Evolutionary conservation across 164 flowering plant genomes (phyloP).

Genomic region (Cinnamomum chago): DNA sequence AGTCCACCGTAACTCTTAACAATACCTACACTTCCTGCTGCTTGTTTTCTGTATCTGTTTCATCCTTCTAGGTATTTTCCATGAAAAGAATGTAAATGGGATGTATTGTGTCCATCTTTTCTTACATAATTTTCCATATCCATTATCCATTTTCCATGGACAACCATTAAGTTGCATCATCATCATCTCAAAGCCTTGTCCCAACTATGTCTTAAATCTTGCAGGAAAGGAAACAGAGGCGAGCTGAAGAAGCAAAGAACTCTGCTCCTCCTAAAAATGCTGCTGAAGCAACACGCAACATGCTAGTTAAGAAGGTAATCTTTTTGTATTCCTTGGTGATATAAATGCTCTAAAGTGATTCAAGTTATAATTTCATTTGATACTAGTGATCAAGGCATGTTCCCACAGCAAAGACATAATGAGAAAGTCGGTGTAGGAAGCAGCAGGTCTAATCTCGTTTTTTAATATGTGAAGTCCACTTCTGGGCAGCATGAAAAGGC

Average conservation of each 20-base stretch:
- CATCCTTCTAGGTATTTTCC: too few relatives aligned
- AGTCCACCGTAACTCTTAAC: too few relatives aligned
- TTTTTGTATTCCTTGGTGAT: not conserved
- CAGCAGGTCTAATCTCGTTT: not conserved
- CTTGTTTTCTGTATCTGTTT: too few relatives aligned
- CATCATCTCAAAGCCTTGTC: too few relatives aligned
- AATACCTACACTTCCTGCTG: too few relatives aligned
- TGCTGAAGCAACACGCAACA: conserved; percentile 65
- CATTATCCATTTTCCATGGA: not conserved
- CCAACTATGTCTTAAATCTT: not conserved
- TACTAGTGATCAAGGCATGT: not conserved
- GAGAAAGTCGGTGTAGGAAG: not conserved
- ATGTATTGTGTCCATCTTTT: not conserved
- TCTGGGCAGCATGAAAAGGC: too few relatives aligned
- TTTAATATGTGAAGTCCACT: too few relatives aligned
- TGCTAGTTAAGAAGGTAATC: conserved; percentile 61
- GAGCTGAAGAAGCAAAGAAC: conserved; percentile 60
- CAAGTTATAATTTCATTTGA: not conserved
- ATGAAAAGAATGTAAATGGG: not conserved
- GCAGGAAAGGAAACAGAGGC: conserved; percentile 59
- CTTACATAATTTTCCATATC: not conserved
- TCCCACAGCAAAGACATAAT: not conserved
- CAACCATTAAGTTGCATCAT: not conserved
- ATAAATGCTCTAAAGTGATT: not conserved
- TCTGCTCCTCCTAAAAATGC: conserved; percentile 61